Base-by-base conservation (phyloP, 148 eudicot species). In the Rhododendron kiyosumense region DNA sequence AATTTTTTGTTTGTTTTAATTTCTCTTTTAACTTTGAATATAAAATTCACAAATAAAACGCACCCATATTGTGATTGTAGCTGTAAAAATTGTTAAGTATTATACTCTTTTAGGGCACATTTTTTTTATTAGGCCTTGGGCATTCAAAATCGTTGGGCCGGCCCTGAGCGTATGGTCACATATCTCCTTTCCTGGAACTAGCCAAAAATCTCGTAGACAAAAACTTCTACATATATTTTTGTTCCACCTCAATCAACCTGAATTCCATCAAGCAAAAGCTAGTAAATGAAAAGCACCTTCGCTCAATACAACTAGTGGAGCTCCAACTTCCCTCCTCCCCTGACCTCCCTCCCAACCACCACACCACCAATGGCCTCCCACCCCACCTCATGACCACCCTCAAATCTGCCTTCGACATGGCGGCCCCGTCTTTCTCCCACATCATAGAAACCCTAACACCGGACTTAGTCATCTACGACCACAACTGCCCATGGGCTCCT, bases 281-380 rank as follows among this genome's bases (percentile, higher is more conserved):
- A 71, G 76, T 11, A 3, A 5, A 5, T 32, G 9, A 69, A 6
- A 18, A 75, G 15, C 18, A 73, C 67, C 57, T 79, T 22, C 48
- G 6, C 20, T 84, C 81, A 2, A 48, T 84, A n/a, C 17, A 84
- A 32, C 86, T 75, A 12, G 69, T 84, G n/a, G 81, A 84, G 13
- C 59, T 75, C 22, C 46, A 49, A 15, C 71, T 75, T 20, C 81
- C 86, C 34, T 51, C 81, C n/a, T 22, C 73, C 20, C 49, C 81
- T 0, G 15, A 83, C 0, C 85, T 89, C 28, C 91, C 91, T 18
- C 79, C 87, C 15, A 32, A 34, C 41, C 59, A 30, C 81, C 90
- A 89, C 71, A 89, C 90, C 82, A 89, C 90, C 83, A 89, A 89
- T 52, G 87, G 88, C 83, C 88, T 89, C 73, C 90, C 90, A 3